Evolutionary conservation across 352 stramenopile species (phyloP), one percentile per base, ranked within the genome.

Genomic region (Phytophthora lateralis): DNA sequence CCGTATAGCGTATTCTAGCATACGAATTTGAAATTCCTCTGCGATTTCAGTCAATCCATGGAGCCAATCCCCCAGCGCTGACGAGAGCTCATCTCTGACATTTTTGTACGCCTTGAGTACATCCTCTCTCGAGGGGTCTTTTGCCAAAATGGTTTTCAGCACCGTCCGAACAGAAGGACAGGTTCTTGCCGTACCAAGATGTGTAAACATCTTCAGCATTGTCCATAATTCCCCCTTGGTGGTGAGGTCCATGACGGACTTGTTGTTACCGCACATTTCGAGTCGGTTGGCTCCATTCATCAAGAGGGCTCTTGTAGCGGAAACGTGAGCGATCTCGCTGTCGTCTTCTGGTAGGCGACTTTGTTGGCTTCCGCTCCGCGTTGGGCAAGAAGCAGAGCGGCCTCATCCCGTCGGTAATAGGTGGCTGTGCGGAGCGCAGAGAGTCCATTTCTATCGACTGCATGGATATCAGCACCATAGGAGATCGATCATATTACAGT

Each of bases 401-500:
- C 30, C 30, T 37, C 30, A 24, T 24, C 21, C 21, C 21, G 21
- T 14, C 18, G 20, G 42, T 60, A 46, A 30, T 60, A 45, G 6
- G 53, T 60, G 17, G 42, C 53, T 7, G 39, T 51, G 9, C 30
- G 29, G 3, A 60, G 53, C 4, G 53, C 53, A 2, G 53, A 46
- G 4, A 60, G 46, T 6, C 21, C 53, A 20, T 18, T 52, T 21
- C n/a, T 42, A 9, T 60, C 53, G 11, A 51, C 42, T 21, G 42
- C 53, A 20, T 60, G 42, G 26, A 60, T 60, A 21, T 53, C 41
- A 0, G 52, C 52, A 18, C 41, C 52, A 27, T 37, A 60, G 20
- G 39, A 60, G 41, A 11, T 60, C 30, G 32, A 60, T 60, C 41
- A 60, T 51, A 18, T 52, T 30, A 27, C 39, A 44, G 3, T 51